These are phyloP conservation scores for Solanum raphanifolium DNA, from an alignment of 257 asterid species.

Conservation along the genomic window DNA sequence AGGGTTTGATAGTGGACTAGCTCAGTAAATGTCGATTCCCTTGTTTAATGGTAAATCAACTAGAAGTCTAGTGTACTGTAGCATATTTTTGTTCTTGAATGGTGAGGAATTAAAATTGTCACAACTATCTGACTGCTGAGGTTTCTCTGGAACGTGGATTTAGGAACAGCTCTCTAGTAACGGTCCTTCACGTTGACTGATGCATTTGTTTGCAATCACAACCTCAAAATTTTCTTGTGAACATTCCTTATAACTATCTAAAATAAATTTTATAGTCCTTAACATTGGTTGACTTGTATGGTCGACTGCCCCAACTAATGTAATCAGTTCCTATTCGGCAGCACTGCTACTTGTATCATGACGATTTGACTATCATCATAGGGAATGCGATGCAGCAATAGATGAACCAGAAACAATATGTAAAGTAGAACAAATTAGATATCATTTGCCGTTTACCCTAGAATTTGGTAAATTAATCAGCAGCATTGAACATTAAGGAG, in stretches of 20 bases:
- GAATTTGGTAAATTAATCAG: not conserved
- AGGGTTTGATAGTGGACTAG: not conserved
- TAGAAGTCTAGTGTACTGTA: not conserved
- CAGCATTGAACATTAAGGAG: not conserved
- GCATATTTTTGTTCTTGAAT: not conserved
- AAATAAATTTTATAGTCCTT: no score
- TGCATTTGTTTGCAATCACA: not conserved
- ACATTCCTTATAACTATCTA: not conserved
- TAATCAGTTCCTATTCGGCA: not conserved
- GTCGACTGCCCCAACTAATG: not conserved
- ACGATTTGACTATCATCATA: not conserved
- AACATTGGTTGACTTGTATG: no score
- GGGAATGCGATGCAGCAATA: not conserved
- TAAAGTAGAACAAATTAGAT: not conserved
- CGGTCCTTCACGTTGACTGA: not conserved
- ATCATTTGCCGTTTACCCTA: not conserved
- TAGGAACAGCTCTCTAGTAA: not conserved
- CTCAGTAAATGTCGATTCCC: not conserved
- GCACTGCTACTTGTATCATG: not conserved
- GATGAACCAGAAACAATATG: not conserved
- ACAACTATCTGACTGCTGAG: not conserved
- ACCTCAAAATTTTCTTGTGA: not conserved
- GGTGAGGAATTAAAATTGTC: not conserved
- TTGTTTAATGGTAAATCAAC: not conserved
- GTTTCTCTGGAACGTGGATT: not conserved